Conservation (phyloP, 208 protist genomes). For the Herpetomonas tarakana region DNA sequence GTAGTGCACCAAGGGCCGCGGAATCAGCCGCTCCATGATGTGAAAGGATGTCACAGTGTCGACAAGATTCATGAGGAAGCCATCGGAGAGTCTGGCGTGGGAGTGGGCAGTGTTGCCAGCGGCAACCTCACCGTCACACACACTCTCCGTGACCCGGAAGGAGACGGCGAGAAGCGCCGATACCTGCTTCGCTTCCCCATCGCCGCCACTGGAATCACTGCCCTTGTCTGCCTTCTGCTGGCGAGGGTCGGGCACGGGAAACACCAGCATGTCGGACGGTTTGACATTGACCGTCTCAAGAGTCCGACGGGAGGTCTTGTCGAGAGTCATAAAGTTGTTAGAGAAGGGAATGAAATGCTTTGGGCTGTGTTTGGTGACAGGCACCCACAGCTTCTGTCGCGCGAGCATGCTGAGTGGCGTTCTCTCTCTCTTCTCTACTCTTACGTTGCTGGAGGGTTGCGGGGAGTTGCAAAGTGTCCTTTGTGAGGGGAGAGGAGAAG, state of each 20-base stretch:
- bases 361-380: neutral
- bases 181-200: neutral
- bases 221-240: no score
- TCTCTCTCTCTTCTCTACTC: neutral
- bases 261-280: neutral
- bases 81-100: conserved; percentile 6
- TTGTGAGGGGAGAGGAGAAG: no score
- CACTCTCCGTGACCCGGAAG: neutral
- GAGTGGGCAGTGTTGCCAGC: neutral
- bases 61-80: conserved; percentile 14
- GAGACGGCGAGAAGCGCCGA: neutral
- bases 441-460: neutral
- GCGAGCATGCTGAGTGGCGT: neutral
- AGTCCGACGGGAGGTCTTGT: neutral
- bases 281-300: neutral
- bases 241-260: neutral
- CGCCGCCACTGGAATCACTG: no score
- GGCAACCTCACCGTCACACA: neutral
- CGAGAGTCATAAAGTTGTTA: neutral
- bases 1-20: conserved; percentile 22
- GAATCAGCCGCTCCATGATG: conserved; percentile 35
- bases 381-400: neutral
- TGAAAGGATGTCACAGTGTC: conserved; percentile 60
- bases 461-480: no score
- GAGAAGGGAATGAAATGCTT: neutral